phyloP scores from a whole-genome alignment of 768 basidiomycete genomes.

The Clathrus columnatus region DNA sequence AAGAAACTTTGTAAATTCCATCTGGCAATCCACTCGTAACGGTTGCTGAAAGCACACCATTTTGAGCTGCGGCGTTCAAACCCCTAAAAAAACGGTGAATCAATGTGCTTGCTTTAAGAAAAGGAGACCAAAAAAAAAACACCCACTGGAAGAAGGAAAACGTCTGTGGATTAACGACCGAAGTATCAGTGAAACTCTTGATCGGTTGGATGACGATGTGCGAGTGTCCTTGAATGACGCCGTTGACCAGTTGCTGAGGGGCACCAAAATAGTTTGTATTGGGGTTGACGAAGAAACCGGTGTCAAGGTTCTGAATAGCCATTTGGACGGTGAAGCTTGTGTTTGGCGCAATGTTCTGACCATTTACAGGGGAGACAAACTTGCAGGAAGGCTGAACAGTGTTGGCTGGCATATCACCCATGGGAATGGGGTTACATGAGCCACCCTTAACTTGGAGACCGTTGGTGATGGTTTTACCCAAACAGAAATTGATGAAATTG shows the following conservation, averaged over 20 bases:
- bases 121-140: neutral
- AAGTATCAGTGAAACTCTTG: constrained; percentile 34
- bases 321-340: constrained; percentile 43
- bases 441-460: constrained; percentile 43
- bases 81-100: constrained; percentile 22
- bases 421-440: constrained; percentile 52
- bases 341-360: constrained; percentile 39
- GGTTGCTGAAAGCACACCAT: constrained; percentile 40
- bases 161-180: constrained; percentile 37
- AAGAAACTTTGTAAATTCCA: constrained; percentile 50
- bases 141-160: constrained; percentile 48
- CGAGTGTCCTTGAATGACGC: constrained; percentile 47
- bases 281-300: constrained; percentile 51
- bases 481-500: constrained; percentile 56
- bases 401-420: constrained; percentile 43
- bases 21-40: constrained; percentile 49
- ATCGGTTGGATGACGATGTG: constrained; percentile 51
- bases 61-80: constrained; percentile 33
- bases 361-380: constrained; percentile 39
- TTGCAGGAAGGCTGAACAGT: constrained; percentile 42
- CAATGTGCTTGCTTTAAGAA: neutral
- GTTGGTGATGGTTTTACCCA: constrained; percentile 43
- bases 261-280: constrained; percentile 46
- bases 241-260: constrained; percentile 46
- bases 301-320: constrained; percentile 36